Evolutionary conservation across 2,329 filamentous ascomycete genomes (phyloP).

Genomic region (Xylaria multiplex): DNA sequence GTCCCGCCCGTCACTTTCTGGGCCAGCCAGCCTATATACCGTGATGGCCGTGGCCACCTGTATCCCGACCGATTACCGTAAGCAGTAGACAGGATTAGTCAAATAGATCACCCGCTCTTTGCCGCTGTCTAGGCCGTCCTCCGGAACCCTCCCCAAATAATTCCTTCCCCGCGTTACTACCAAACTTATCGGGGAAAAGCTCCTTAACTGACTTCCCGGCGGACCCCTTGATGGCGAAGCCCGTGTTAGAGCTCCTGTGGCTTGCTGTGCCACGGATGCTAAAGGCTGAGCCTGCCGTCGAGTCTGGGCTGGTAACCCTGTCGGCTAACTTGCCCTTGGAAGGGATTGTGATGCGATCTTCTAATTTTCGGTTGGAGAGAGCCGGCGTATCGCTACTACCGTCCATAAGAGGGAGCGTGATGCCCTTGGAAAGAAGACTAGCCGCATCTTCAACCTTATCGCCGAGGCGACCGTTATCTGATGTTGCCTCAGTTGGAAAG

Average conservation of each 20-base stretch:
- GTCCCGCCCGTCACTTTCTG: neutral
- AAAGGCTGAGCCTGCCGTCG: conserved; percentile 53
- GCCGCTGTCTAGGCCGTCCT: conserved; percentile 67
- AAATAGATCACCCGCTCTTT: conserved; percentile 79
- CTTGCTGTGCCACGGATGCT: conserved; percentile 69
- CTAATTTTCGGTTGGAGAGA: conserved; percentile 38
- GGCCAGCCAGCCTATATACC: neutral
- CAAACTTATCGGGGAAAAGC: conserved; percentile 73
- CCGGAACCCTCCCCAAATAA: conserved; percentile 71
- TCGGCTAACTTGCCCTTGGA: conserved; percentile 49
- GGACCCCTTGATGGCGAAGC: conserved; percentile 74
- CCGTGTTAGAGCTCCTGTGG: conserved; percentile 58
- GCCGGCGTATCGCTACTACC: conserved; percentile 49
- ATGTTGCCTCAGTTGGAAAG: conserved; percentile 60
- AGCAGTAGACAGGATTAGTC: conserved; percentile 55
- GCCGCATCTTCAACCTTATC: conserved; percentile 65
- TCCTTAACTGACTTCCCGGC: conserved; percentile 68
- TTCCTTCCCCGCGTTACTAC: conserved; percentile 73
- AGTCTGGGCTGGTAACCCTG: conserved; percentile 48
- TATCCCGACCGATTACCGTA: neutral
- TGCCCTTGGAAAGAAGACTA: conserved; percentile 60
- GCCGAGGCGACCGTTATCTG: conserved; percentile 59
- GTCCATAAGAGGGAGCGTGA: conserved; percentile 61
- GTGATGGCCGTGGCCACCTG: neutral
- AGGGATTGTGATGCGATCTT: conserved; percentile 47